Conservation (phyloP, 805 yeast genomes). For the Zygoascus bituminiphila region DNA sequence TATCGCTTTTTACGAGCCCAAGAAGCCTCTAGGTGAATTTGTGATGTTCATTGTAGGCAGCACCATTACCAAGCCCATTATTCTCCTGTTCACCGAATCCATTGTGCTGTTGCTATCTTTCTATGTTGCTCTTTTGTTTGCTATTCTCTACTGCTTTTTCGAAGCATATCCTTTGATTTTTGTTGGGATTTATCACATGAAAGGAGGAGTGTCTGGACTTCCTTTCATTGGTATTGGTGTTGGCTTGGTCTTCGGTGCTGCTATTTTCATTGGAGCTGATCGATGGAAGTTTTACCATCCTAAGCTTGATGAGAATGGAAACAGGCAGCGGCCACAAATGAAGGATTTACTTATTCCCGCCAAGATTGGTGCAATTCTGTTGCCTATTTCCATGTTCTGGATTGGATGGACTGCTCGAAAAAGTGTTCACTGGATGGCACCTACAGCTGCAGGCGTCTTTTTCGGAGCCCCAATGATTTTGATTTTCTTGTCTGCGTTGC, state of each 20-base stretch:
- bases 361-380: slow-evolving; percentile 37
- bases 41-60: not conserved
- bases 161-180: slow-evolving; percentile 4
- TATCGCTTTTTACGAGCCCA: not conserved
- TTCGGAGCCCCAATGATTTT: slow-evolving; percentile 3
- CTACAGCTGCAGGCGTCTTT: slow-evolving; percentile 46
- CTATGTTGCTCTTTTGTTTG: not conserved
- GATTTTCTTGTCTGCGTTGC: not conserved
- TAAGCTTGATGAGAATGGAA: not conserved
- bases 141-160: slow-evolving; percentile 3
- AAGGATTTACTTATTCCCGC: slow-evolving; percentile 38
- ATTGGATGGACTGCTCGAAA: slow-evolving; percentile 53
- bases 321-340: slow-evolving; percentile 34
- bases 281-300: not conserved
- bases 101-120: slow-evolving; percentile 1
- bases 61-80: not conserved
- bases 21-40: not conserved
- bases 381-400: slow-evolving; percentile 50
- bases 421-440: slow-evolving; percentile 43
- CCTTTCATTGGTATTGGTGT: slow-evolving; percentile 30
- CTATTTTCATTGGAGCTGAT: slow-evolving; percentile 18
- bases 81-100: not conserved
- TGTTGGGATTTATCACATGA: not conserved
- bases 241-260: slow-evolving; percentile 29
- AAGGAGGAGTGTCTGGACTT: slow-evolving; percentile 18